Evolutionary conservation across 257 asterid species (phyloP).

Genomic region (Echites panduratus): DNA sequence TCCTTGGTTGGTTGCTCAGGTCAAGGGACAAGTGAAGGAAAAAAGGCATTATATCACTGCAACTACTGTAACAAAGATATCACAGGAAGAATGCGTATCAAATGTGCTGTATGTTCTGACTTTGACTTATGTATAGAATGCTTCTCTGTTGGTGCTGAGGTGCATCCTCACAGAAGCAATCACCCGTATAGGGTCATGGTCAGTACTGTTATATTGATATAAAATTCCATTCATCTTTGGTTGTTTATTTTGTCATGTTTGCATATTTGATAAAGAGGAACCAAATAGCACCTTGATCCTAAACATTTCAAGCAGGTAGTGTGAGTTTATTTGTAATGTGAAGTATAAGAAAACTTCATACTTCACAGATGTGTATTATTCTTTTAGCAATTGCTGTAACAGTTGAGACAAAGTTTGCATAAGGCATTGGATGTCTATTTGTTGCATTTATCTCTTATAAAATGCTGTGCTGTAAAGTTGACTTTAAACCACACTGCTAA

Average conservation of each 20-base stretch:
- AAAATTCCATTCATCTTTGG: background rate
- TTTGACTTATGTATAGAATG: conserved; percentile 85
- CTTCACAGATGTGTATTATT: background rate
- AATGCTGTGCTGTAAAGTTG: background rate
- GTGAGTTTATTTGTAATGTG: background rate
- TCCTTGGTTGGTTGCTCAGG: conserved; percentile 43
- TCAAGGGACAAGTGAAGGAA: conserved; percentile 64
- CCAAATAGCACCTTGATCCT: background rate
- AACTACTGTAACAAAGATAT: conserved; percentile 81
- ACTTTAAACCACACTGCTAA: background rate
- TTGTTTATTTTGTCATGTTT: background rate
- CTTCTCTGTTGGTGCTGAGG: conserved; percentile 88
- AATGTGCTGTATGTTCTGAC: conserved; percentile 79
- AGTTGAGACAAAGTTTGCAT: background rate
- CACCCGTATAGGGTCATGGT: conserved; percentile 84
- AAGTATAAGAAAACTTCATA: background rate
- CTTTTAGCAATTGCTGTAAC: background rate
- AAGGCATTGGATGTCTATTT: background rate
- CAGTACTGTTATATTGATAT: conserved; percentile 27
- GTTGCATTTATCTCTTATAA: background rate
- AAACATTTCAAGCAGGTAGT: background rate
- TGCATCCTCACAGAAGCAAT: conserved; percentile 71
- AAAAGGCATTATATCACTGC: conserved; percentile 75
- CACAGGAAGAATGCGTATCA: conserved; percentile 69
- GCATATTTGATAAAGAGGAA: background rate